phyloP scores from a whole-genome alignment of 148 eudicot genomes.

The Beta vulgaris region DNA sequence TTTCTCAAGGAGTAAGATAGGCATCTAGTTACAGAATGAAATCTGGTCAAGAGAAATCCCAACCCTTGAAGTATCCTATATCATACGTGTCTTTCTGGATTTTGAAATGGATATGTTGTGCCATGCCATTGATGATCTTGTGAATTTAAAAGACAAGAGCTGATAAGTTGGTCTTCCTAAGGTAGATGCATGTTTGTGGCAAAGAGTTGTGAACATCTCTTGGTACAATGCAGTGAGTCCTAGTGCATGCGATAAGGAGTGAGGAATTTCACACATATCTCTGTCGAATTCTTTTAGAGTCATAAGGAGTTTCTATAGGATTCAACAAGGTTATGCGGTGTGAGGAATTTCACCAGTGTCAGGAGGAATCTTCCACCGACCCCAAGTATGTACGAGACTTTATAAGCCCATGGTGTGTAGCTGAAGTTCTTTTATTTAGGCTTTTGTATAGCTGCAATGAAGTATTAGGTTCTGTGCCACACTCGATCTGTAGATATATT shows the following conservation, averaged over 20 bases:
- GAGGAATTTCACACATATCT: no score
- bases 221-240: not conserved
- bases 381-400: not conserved
- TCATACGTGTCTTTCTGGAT: no score
- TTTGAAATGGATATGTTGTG: not conserved
- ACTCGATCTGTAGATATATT: not conserved
- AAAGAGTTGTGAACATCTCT: not conserved
- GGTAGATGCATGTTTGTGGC: not conserved
- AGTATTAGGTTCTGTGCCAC: not conserved
- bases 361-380: not conserved
- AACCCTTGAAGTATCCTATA: no score
- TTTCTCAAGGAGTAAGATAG: not conserved
- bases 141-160: not conserved
- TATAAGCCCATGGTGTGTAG: not conserved
- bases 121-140: not conserved
- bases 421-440: not conserved
- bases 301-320: not conserved
- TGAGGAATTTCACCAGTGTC: not conserved
- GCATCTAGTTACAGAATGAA: not conserved
- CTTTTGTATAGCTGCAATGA: not conserved
- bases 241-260: not conserved
- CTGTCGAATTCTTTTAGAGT: no score
- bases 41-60: not conserved
- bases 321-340: not conserved
- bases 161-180: not conserved